These are phyloP conservation scores for Cytospora chrysosperma DNA, from an alignment of 2,329 filamentous ascomycete genomes.

Conservation along the genomic window DNA sequence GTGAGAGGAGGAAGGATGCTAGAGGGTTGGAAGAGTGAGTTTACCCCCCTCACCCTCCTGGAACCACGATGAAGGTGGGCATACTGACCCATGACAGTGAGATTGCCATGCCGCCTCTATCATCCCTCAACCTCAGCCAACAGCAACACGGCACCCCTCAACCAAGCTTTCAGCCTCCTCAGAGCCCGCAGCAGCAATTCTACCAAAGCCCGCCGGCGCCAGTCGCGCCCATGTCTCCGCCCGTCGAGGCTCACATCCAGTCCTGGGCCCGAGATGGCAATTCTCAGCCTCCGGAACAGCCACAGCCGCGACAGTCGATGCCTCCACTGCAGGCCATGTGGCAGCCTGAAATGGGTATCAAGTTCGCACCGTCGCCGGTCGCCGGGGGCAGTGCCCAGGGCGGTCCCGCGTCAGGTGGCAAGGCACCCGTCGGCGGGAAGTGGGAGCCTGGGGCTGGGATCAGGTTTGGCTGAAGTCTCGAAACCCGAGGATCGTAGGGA, in stretches of 20 bases:
- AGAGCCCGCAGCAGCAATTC: slow-evolving; percentile 31
- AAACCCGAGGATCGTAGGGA: not conserved
- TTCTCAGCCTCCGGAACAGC: slow-evolving; percentile 57
- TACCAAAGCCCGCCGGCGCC: slow-evolving; percentile 29
- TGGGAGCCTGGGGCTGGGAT: slow-evolving; percentile 63
- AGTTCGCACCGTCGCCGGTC: slow-evolving; percentile 57
- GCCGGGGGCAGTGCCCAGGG: slow-evolving; percentile 22
- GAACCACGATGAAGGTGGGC: slow-evolving; percentile 21
- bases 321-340: slow-evolving; percentile 59
- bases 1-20: slow-evolving; percentile 78
- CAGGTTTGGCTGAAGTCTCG: slow-evolving; percentile 46
- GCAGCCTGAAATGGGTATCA: slow-evolving; percentile 79
- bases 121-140: slow-evolving; percentile 41
- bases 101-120: slow-evolving; percentile 51
- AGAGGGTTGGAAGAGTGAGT: slow-evolving; percentile 71
- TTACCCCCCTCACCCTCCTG: slow-evolving; percentile 10
- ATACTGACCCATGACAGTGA: slow-evolving; percentile 38
- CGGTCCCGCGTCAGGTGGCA: slow-evolving; percentile 16
- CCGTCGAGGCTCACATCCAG: slow-evolving; percentile 54
- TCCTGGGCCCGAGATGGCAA: slow-evolving; percentile 50
- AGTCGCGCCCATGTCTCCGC: slow-evolving; percentile 29
- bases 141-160: slow-evolving; percentile 31
- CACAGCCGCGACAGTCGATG: slow-evolving; percentile 45
- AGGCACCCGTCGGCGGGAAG: slow-evolving; percentile 38
- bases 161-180: slow-evolving; percentile 17